Evolutionary conservation across 208 protist genomes (phyloP).

Genomic region (Novymonas esmeraldas): DNA sequence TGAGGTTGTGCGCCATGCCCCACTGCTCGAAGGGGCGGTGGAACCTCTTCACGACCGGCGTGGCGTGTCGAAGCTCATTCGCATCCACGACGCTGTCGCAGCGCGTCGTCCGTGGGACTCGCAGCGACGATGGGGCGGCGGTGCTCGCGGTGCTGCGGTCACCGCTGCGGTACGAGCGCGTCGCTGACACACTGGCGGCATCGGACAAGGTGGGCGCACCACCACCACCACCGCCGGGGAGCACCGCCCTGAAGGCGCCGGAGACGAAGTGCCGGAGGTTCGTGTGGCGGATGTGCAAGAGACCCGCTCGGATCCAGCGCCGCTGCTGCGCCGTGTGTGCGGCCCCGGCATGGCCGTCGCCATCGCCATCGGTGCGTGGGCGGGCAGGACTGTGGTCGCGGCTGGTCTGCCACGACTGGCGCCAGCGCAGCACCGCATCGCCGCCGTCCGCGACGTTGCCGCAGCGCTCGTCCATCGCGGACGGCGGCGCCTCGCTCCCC

Average conservation of each 20-base stretch:
- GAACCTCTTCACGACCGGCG: slow-evolving; percentile 57
- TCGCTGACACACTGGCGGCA: slow-evolving; percentile 6
- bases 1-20: slow-evolving; percentile 64
- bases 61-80: slow-evolving; percentile 55
- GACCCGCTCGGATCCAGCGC: slow-evolving; percentile 24
- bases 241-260: slow-evolving; percentile 12
- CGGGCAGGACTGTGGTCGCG: neutral
- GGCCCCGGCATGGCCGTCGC: neutral
- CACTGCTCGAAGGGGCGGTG: slow-evolving; percentile 82
- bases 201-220: slow-evolving; percentile 11
- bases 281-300: slow-evolving; percentile 23
- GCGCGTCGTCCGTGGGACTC: slow-evolving; percentile 37
- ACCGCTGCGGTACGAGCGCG: slow-evolving; percentile 5
- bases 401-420: neutral
- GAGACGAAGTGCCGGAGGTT: slow-evolving; percentile 28
- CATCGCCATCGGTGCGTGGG: neutral
- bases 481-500: slow-evolving; percentile 25
- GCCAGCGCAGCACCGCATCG: neutral
- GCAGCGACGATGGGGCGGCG: too few relatives aligned
- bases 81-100: slow-evolving; percentile 68
- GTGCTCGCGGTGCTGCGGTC: neutral
- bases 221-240: neutral
- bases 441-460: neutral
- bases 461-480: neutral
- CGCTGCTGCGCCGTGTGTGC: slow-evolving; percentile 4